Percentiles rank a stretch among this genome's conserved stretches.
Evolutionary conservation across 345 rosid genomes (phyloP).

Genomic region (Populus pruinosa): DNA sequence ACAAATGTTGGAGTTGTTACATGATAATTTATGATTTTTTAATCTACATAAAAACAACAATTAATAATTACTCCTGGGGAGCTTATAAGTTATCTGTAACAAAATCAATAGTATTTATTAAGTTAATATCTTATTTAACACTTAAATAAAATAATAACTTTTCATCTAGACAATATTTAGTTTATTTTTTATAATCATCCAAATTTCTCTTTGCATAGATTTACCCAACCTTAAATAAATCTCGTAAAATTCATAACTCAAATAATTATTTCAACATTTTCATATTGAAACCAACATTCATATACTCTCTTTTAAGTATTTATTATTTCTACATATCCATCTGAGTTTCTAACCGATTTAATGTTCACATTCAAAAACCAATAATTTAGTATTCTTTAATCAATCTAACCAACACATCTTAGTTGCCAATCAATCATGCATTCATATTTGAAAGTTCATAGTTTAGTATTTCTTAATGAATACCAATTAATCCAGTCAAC

Average conservation of each 20-base stretch:
- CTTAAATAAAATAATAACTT: background rate
- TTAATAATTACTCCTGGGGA: no score
- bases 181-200: background rate
- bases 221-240: background rate
- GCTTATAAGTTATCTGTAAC: background rate
- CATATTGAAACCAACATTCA: background rate
- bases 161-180: background rate
- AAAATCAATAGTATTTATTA: background rate
- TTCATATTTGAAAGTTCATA: no score
- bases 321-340: no score
- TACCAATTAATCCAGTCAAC: no score
- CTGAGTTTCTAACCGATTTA: accelerated
- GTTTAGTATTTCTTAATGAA: no score
- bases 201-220: background rate
- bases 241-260: no score
- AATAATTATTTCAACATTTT: no score
- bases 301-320: background rate
- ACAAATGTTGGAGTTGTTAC: no score
- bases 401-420: no score
- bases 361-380: background rate
- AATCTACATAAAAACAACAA: no score
- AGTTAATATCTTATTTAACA: background rate
- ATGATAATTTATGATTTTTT: no score
- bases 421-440: no score
- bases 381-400: background rate